Conservation (phyloP, 371 early-diverging fungal species). For the Mucor mucedo region DNA sequence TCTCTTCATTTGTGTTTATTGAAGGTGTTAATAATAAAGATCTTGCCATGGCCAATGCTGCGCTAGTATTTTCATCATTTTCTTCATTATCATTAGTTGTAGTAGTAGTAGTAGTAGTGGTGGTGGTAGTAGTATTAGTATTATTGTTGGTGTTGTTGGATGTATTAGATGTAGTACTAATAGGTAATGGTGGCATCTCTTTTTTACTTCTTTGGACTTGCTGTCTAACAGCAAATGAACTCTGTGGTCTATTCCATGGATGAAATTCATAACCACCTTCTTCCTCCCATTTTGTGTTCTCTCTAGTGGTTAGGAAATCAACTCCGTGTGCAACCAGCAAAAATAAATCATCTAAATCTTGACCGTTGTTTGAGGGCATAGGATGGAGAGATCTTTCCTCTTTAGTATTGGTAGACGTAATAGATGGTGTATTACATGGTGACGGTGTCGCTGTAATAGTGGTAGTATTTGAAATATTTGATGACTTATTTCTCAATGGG, state of each 20-base stretch:
- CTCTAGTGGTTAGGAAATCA: constrained; percentile 43
- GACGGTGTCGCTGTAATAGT: constrained; percentile 4
- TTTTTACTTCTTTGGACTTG: constrained; percentile 18
- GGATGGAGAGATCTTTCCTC: constrained; percentile 14
- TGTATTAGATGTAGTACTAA: not conserved
- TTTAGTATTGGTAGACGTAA: constrained; percentile 5
- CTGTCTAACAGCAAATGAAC: constrained; percentile 45
- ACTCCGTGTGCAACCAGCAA: constrained; percentile 51
- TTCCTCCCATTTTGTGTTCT: constrained; percentile 55
- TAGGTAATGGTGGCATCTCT: constrained; percentile 8
- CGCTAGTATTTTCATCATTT: constrained; percentile 3
- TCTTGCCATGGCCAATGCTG: constrained; percentile 16
- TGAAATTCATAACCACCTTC: constrained; percentile 58
- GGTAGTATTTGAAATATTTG: constrained; percentile 12
- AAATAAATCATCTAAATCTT: constrained; percentile 36
- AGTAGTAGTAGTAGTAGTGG: not conserved
- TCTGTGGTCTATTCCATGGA: constrained; percentile 55
- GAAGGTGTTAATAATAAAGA: constrained; percentile 22
- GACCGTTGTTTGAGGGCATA: constrained; percentile 15
- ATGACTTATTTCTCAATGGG: constrained; percentile 43
- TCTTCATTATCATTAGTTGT: not conserved
- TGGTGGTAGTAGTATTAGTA: not conserved
- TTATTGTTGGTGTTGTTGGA: not conserved
- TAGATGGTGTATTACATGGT: constrained; percentile 3
- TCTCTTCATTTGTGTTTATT: constrained; percentile 2